Evolutionary conservation across 2,329 filamentous ascomycete genomes (phyloP), one percentile per base, ranked within the genome.

Genomic region (Fusarium sulawesiense): DNA sequence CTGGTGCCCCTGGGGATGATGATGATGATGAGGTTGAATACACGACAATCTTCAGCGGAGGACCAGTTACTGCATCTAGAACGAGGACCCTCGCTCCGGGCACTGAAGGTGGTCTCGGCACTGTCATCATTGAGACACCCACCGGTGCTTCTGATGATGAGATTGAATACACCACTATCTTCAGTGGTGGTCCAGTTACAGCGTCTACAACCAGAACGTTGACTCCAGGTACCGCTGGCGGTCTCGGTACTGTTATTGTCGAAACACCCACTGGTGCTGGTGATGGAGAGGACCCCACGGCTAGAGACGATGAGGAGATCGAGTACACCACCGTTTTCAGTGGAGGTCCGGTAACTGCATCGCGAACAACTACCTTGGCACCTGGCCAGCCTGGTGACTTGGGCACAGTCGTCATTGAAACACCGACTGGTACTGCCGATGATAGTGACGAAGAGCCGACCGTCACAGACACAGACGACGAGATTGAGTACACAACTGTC

Each of bases 281-380:
- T 14, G 13, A 32, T 14, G 13, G 3, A 16, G 13, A 32, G 30
- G 14, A 32, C 3, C 30, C 53, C 4, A 56, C 53, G 29, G 50
- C 11, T 9, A 14, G 7, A 9, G 30, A 32, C 12, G 30, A 32
- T 3, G 30, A 32, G 2, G 30, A 32, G 14, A 7, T 32, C 14
- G 30, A 32, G 20, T 5, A 37, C 58, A 6, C 30, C 20, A 63
- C 61, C 4, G 34, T 64, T 7, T 16, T 42, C 20, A 41, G 30
- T 1, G 58, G 25, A 13, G 58, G 49, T 5, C 23, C 63, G 7
- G 49, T 12, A 5, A 56, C 63, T 16, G 37, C 51, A 1, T 47
- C 41, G 3, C 32, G 42, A 6, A 66, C 64, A 3, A 20, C 60
- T 6, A 65, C 60, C 12, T 29, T 23, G 7, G 48, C 63, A 13